Base-by-base conservation (phyloP, 345 rosid genomes). In the Physaria fendleri region DNA sequence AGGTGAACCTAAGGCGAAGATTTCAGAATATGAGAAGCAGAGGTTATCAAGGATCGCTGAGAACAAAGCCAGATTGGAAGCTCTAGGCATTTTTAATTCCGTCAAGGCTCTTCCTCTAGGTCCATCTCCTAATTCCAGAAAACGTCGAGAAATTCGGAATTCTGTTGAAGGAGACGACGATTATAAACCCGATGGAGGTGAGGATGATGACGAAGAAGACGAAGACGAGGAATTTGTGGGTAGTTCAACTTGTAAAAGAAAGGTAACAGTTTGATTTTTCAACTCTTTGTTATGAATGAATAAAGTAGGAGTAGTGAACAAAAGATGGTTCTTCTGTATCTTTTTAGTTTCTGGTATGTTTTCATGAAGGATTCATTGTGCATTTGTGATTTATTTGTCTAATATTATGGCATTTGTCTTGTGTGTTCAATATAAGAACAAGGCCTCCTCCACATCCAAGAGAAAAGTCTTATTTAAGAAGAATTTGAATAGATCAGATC, bases 21-120 rank as follows among this genome's bases (percentile, higher is more conserved):
- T 75, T 2, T 69, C 86, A 32, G 85, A 77, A 43, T 82, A 85
- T 44, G 94, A 87, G 81, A 81, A 79, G 60, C 82, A 68, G 81
- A 81, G 94, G 61, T 60, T 85, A 1, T 48, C 78, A 17, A 90
- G 90, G 74, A 91, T 88, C 43, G 87, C 86, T 8, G 90, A 81
- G 82, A 85, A 91, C 78, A 76, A 66, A 68, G 87, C 84, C 17
- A 78, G 85, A 65, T 79, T 88, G 86, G 93, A 80, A 71, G 95
- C 95, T 39, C 57, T 88, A 54, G 95, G 98, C 56, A 76, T 91
- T 42, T 60, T 59, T 24, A 82, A 74, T 69, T 27, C 81, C 59
- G 86, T 85, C 8, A 72, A 77, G 57, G 74, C 84, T 62, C 54
- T 85, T 21, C 34, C 34, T 24, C 58, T 69, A 66, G 74, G 52